A percentile compares a stretch with the other conserved stretches of the same genome.
phyloP scores from a whole-genome alignment of 208 protist species.

The Leptomonas seymouri region DNA sequence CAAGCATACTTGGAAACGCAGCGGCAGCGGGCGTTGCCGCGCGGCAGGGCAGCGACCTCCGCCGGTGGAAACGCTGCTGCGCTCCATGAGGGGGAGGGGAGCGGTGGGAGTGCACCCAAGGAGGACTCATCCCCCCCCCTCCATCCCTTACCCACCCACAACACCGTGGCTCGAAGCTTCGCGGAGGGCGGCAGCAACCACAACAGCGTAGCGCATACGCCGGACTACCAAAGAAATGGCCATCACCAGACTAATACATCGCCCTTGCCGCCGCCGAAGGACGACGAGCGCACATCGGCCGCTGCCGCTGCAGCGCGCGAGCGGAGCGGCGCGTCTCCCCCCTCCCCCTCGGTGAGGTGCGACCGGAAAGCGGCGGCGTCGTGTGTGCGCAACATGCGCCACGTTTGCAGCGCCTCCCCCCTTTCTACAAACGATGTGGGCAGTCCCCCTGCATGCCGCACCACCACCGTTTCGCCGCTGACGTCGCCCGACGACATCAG shows the following conservation, averaged over 20 bases:
- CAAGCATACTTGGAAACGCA: not conserved
- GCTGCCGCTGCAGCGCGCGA: not conserved
- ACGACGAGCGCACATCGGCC: too few relatives aligned
- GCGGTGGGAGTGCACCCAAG: not conserved
- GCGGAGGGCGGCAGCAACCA: too few relatives aligned
- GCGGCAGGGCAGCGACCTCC: not conserved
- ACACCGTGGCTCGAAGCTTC: too few relatives aligned
- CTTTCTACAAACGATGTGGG: not conserved
- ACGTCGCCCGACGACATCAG: constrained; percentile 4
- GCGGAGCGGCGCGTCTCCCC: not conserved
- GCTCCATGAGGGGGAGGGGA: not conserved
- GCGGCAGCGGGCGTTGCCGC: not conserved
- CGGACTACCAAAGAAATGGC: too few relatives aligned
- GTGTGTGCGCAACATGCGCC: constrained; percentile 18
- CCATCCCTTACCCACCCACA: too few relatives aligned
- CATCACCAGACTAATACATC: too few relatives aligned
- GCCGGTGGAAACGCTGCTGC: too few relatives aligned
- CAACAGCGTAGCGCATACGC: too few relatives aligned
- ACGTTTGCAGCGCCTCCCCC: not conserved
- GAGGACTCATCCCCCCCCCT: too few relatives aligned
- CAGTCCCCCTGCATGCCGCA: constrained; percentile 28
- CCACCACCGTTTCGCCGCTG: constrained; percentile 26
- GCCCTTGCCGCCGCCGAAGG: too few relatives aligned
- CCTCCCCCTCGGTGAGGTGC: not conserved
- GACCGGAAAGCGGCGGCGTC: constrained; percentile 1